Percentiles rank a stretch among this genome's conserved stretches.
Evolutionary conservation across 2,329 filamentous ascomycete species (phyloP).

Genomic region (Xenoacremonium recifei): DNA sequence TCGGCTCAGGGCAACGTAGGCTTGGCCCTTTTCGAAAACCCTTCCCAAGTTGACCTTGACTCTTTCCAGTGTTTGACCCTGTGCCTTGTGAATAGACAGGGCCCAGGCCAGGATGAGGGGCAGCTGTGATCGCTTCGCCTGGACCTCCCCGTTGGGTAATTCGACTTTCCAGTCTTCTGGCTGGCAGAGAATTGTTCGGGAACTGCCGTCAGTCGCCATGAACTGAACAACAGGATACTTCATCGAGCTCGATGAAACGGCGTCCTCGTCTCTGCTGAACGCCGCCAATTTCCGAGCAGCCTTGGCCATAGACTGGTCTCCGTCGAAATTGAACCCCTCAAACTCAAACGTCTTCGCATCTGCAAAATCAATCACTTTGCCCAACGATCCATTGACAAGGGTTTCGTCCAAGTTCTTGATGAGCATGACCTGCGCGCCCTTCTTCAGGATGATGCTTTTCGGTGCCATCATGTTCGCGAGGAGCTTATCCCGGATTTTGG

Average conservation of each 20-base stretch:
- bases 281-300: conserved; percentile 57
- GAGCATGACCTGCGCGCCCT: conserved; percentile 97
- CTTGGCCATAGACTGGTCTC: conserved; percentile 43
- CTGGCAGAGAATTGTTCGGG: conserved; percentile 66
- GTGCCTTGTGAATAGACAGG: conserved; percentile 95
- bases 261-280: conserved; percentile 42
- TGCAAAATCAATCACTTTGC: conserved; percentile 62
- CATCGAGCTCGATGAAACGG: conserved; percentile 46
- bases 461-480: conserved; percentile 93
- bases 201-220: conserved; percentile 69
- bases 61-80: conserved; percentile 88
- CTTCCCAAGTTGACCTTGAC: conserved; percentile 92
- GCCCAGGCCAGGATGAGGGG: conserved; percentile 96
- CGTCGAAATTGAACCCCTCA: conserved; percentile 43
- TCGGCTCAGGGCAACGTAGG: conserved; percentile 93
- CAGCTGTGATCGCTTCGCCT: conserved; percentile 78
- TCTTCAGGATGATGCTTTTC: conserved; percentile 74
- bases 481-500: conserved; percentile 69
- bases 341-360: conserved; percentile 40
- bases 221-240: conserved; percentile 87
- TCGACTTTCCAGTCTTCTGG: conserved; percentile 96
- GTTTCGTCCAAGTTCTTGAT: conserved; percentile 98
- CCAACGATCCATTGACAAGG: conserved; percentile 91
- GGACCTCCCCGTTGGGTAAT: conserved; percentile 89
- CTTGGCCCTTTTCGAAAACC: conserved; percentile 96